phyloP scores from a whole-genome alignment of 768 basidiomycete species.

The Auriculariales sp. region DNA sequence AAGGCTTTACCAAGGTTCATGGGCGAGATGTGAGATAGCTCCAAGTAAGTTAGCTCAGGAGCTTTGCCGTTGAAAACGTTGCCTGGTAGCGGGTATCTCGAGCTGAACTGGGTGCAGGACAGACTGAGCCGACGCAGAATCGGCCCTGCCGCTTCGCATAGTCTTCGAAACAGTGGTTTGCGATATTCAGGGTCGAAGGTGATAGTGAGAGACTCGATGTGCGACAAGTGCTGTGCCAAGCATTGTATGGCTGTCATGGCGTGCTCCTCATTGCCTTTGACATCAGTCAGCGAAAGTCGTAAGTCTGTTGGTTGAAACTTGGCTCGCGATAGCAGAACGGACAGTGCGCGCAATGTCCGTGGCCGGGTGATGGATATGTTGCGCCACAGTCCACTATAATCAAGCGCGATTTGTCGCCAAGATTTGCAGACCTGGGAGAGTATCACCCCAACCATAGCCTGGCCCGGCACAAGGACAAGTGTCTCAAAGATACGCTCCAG shows the following conservation, averaged over 20 bases:
- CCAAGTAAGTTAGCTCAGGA: neutral
- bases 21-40: neutral
- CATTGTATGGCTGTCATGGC: neutral
- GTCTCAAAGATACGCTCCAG: neutral
- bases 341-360: neutral
- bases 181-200: neutral
- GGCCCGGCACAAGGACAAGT: neutral
- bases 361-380: neutral
- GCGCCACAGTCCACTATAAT: constrained; percentile 1
- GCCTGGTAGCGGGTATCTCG: neutral
- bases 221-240: neutral
- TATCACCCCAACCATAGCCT: constrained; percentile 1
- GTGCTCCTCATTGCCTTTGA: constrained; percentile 1
- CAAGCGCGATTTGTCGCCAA: constrained; percentile 5
- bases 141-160: neutral
- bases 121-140: neutral
- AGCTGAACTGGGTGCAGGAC: neutral
- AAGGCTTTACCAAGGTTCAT: neutral
- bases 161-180: neutral
- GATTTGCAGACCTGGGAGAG: constrained; percentile 3
- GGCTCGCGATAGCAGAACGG: neutral
- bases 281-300: neutral
- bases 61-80: neutral
- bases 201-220: neutral
- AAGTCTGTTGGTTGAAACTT: neutral